These are phyloP conservation scores for Ceratobasidium sp. DNA, from an alignment of 1,284 basidiomycete genomes.

Conservation along the genomic window DNA sequence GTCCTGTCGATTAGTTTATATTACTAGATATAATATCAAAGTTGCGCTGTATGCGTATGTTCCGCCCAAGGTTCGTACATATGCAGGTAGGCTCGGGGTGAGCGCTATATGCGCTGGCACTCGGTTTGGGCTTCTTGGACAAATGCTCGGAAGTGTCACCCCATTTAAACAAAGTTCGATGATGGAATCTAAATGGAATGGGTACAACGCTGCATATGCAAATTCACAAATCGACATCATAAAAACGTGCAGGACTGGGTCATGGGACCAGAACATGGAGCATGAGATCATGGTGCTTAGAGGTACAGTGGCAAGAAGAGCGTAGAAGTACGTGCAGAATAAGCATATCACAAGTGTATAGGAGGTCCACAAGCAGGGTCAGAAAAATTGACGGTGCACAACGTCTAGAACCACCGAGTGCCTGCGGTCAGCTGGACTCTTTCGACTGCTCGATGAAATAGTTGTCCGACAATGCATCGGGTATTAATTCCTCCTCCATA, in stretches of 20 bases:
- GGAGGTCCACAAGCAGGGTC: not conserved
- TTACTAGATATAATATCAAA: conserved; percentile 15
- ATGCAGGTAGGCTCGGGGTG: not conserved
- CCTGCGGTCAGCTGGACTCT: conserved; percentile 9
- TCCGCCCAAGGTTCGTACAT: not conserved
- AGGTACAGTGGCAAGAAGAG: not conserved
- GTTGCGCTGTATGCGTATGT: conserved; percentile 4
- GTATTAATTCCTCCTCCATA: conserved; percentile 13
- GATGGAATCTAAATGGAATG: not conserved
- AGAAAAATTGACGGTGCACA: not conserved
- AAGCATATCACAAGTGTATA: not conserved
- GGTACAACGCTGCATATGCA: not conserved
- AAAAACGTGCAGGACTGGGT: not conserved
- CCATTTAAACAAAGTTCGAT: not conserved
- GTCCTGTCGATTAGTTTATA: not conserved
- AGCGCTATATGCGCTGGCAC: conserved; percentile 10
- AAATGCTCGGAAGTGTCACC: not conserved
- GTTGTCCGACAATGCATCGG: conserved; percentile 29
- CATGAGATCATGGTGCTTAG: not conserved
- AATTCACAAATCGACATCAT: not conserved
- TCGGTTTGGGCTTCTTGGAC: not conserved
- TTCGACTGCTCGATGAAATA: conserved; percentile 26
- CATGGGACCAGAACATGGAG: not conserved
- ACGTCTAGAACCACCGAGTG: not conserved
- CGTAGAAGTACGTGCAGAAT: not conserved